A percentile compares a stretch with the other conserved stretches of the same genome.
Conservation (phyloP, 78 protist species). For the Dictyostelium discoideum region dicty_2.7 NC_007089.4:534001-534500, state of each 20-base stretch:
- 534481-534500: neutral
- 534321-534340: neutral
- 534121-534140: neutral
- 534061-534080: neutral
- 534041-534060: constrained; percentile 40
- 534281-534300: neutral
- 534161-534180: neutral
- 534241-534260: constrained; percentile 28
- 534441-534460: neutral
- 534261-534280: constrained; percentile 25
- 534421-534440: constrained; percentile 18
- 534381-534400: constrained; percentile 30
- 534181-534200: constrained; percentile 34
- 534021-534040: constrained; percentile 43
- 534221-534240: constrained; percentile 49
- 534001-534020: constrained; percentile 39
- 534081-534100: neutral
- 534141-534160: no score
- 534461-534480: neutral
- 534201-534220: constrained; percentile 72
- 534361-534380: constrained; percentile 26
- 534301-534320: neutral
- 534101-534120: no score
- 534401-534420: constrained; percentile 18
- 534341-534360: constrained; percentile 14